Conservation (phyloP, 345 rosid genomes). For the Noccaea bulbosa region DNA sequence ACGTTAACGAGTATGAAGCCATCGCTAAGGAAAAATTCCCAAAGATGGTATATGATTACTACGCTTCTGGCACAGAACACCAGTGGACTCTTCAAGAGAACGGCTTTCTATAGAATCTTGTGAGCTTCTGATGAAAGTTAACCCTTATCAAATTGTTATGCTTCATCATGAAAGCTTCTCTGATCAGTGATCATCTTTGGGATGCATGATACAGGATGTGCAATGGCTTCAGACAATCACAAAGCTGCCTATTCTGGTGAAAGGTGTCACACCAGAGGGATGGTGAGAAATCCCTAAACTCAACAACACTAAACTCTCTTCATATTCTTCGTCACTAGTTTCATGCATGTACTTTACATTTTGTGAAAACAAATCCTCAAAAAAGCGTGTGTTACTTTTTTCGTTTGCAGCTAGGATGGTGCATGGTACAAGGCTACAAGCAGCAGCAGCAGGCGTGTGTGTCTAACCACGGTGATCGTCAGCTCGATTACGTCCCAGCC, state of each 20-base stretch:
- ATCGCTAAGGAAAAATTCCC: conserved; percentile 70
- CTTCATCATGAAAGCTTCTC: background rate
- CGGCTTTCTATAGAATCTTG: conserved; percentile 69
- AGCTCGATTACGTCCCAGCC: conserved; percentile 69
- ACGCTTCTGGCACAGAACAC: conserved; percentile 78
- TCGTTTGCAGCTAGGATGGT: conserved; percentile 59
- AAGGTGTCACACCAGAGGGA: conserved; percentile 86
- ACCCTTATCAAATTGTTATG: background rate
- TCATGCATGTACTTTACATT: background rate
- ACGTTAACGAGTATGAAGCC: conserved; percentile 67
- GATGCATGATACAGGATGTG: conserved; percentile 54
- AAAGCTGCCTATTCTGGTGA: conserved; percentile 72
- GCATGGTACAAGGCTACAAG: too few species aligned
- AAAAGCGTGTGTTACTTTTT: background rate
- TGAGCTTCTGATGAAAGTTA: conserved; percentile 39
- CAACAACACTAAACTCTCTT: background rate
- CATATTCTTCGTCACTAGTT: background rate
- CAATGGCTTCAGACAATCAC: conserved; percentile 85
- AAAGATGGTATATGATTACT: conserved; percentile 72
- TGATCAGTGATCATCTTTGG: background rate
- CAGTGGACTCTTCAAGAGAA: conserved; percentile 72
- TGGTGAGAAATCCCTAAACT: conserved; percentile 48
- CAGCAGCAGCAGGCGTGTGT: conserved; percentile 81
- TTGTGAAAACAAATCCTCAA: background rate
- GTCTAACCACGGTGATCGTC: conserved; percentile 88